phyloP scores from a whole-genome alignment of 2,329 filamentous ascomycete species.

The Botrytis galanthina region DNA sequence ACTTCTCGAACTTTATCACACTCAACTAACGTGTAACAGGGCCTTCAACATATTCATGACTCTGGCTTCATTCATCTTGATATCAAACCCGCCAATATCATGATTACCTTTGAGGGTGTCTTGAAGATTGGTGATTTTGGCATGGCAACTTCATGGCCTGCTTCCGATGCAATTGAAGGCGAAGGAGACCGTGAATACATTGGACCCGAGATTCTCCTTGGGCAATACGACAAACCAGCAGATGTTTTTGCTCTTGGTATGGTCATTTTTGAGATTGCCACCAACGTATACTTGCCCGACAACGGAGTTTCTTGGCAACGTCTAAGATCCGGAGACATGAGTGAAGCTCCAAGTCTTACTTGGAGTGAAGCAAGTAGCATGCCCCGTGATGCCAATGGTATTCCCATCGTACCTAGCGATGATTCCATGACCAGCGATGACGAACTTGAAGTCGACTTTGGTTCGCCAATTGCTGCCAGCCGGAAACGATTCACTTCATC shows the following conservation, averaged over 20 bases:
- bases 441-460: conserved; percentile 40
- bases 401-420: conserved; percentile 51
- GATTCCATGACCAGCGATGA: conserved; percentile 43
- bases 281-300: conserved; percentile 89
- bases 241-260: conserved; percentile 93
- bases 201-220: conserved; percentile 85
- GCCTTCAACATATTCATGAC: conserved; percentile 85
- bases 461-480: conserved; percentile 38
- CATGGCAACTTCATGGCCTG: conserved; percentile 76
- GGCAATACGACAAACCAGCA: conserved; percentile 82
- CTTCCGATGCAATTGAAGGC: conserved; percentile 72
- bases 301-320: conserved; percentile 91
- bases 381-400: conserved; percentile 70
- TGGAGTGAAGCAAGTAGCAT: conserved; percentile 72
- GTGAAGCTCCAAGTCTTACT: conserved; percentile 82
- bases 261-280: conserved; percentile 91
- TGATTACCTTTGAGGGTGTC: conserved; percentile 77
- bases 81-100: conserved; percentile 79
- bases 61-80: conserved; percentile 83
- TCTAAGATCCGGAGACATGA: conserved; percentile 83
- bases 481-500: conserved; percentile 36
- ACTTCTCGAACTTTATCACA: background rate
- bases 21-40: conserved; percentile 51
- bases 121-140: conserved; percentile 88
- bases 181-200: conserved; percentile 98